Evolutionary conservation across 1,284 basidiomycete species (phyloP).

Genomic region (Mycena sp.): DNA sequence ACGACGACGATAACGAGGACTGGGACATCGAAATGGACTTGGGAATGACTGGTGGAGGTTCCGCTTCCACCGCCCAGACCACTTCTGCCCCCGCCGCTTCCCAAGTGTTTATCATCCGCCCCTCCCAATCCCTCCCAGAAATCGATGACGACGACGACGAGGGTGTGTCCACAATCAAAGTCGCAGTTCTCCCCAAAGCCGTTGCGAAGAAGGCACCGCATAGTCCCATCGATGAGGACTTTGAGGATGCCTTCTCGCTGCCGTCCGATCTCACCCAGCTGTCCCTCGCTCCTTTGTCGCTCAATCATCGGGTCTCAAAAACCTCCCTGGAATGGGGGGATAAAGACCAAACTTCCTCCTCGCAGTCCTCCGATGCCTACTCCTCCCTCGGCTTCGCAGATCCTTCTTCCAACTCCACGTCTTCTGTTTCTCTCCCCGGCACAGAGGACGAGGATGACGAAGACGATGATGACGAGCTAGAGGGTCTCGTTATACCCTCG

Average conservation of each 20-base stretch:
- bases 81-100: slow-evolving; percentile 40
- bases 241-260: slow-evolving; percentile 80
- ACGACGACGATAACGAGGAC: slow-evolving; percentile 68
- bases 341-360: slow-evolving; percentile 81
- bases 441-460: slow-evolving; percentile 75
- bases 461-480: slow-evolving; percentile 75
- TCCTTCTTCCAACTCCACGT: slow-evolving; percentile 75
- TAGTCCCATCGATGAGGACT: slow-evolving; percentile 64
- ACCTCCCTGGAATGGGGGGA: slow-evolving; percentile 86
- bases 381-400: slow-evolving; percentile 79
- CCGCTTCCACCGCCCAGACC: slow-evolving; percentile 48
- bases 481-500: slow-evolving; percentile 80
- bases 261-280: slow-evolving; percentile 80
- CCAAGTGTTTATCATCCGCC: slow-evolving; percentile 70
- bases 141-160: slow-evolving; percentile 74
- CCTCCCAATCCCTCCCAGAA: slow-evolving; percentile 52
- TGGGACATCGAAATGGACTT: slow-evolving; percentile 83
- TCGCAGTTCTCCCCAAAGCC: slow-evolving; percentile 59
- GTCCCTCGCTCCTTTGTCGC: slow-evolving; percentile 76
- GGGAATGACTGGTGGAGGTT: slow-evolving; percentile 59
- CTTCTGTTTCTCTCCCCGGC: slow-evolving; percentile 71
- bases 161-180: slow-evolving; percentile 83
- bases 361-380: slow-evolving; percentile 84
- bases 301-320: slow-evolving; percentile 79
- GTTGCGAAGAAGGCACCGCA: slow-evolving; percentile 41